Evolutionary conservation across 495 filamentous ascomycete genomes (phyloP), one percentile per base, ranked within the genome.

Genomic region (Glonium stellatum): DNA sequence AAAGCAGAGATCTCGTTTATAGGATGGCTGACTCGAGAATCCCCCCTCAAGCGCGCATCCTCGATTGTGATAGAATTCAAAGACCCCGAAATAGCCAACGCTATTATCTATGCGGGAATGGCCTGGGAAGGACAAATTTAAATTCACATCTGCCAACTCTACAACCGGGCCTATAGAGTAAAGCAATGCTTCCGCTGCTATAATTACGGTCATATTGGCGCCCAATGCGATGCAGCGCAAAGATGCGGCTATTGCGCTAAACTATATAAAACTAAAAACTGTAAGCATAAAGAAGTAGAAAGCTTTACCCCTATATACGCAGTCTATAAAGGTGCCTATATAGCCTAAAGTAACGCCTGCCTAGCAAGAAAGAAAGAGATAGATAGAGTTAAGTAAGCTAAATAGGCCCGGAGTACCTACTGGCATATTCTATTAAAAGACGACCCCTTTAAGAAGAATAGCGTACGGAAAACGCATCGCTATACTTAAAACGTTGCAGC

Each of bases 61-160:
- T 67, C 46, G 44, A 49, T 67, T 41, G 44, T 67, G 21, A 52
- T 67, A 36, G 64, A 67, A 50, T 67, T 67, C 39, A 63, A 37
- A 54, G 50, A 58, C 62, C 64, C 61, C 10, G 61, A 67, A 51
- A 59, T 56, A 36, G 64, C 46, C 46, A 48, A 48, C 46, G 46
- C 46, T 48, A 48, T 48, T 48, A 48, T 48, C 46, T 48, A 48
- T 19, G 21, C 46, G 10, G 21, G 46, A 48, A 48, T 48, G 21
- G 46, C 18, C 18, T 41, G 58, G 65, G 25, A 58, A 55, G 46
- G 53, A 21, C 53, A 61, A 21, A 52, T 53, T 22, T 25, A n/a
- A n/a, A n/a, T n/a, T n/a, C n/a, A 57, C n/a, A 12, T 22, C 21
- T 61, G 37, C 63, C 13, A 65, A 36, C 59, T 57, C 59, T 65